Base-by-base conservation (phyloP, 768 basidiomycete genomes). In the Naganishia onofrii region DNA sequence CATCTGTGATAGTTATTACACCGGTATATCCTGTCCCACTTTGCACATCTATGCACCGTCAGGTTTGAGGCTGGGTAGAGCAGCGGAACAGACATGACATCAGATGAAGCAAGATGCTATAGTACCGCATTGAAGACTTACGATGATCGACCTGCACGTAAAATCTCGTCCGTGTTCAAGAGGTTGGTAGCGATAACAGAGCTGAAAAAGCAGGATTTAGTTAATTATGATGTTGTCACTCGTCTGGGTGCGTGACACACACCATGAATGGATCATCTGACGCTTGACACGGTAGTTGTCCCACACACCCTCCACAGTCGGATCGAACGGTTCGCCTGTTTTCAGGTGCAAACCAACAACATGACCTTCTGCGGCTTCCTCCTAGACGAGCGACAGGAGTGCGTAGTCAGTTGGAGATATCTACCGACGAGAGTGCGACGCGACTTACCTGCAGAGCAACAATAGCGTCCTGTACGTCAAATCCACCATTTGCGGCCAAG, bases 271-370 rank as follows among this genome's bases (percentile, higher is more conserved):
- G 55, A 99, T 83, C 93, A 99, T 96, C 80, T 99, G 96, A 71
- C 95, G 85, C 85, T 99, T 99, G 71, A 99, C 96, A 74, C 96
- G 85, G 79, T 96, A 98, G 83, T 97, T 98, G 80, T 99, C 96
- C 94, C 94, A 99, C 31, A 99, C 88, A 44, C 96, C 96, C 78
- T 93, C 90, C 6, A 92, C 88, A 12, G 91, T 91, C 26, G 96
- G 96, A 78, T 99, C 95, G 78, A 95, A 90, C 0, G 95, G 93
- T 81, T 96, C 93, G 64, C 96, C 96, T 21, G 93, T 90, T 79
- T 92, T 84, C 44, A 99, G 84, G 82, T 98, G 92, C 72, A 99
- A 81, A 19, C 96, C 96, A 72, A 95, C 94, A 53, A 87, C 83
- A 77, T 91, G 91, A n/a, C 93, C 93, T 73, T 96, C 93, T 0